Evolutionary conservation across 108 stramenopile species (phyloP), one percentile per base, ranked within the genome.

Genomic region (Pinguiococcus pyrenoidosus): DNA sequence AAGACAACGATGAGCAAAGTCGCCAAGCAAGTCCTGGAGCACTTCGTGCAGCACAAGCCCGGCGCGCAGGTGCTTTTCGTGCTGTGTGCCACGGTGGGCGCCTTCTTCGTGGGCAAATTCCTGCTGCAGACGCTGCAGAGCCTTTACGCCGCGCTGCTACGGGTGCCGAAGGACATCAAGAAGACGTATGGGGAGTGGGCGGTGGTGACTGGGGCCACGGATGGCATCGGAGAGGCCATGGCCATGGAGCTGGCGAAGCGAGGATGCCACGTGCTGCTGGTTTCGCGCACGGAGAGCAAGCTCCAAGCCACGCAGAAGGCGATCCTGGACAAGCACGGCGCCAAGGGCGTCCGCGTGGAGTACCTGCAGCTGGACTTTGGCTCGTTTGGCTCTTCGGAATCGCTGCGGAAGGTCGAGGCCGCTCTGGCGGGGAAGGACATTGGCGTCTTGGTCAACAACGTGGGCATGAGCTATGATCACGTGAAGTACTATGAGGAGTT

Each of bases 201-300:
- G 8, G 89, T 96, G 5, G 74, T 99, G 29, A 99, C 97, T 14
- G 97, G 97, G 18, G 97, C 92, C 8, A 99, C 92, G 32, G 94
- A 96, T 59, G 97, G 97, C 25, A 99, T 99, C 48, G 97, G 97
- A 33, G 89, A 90, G 63, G 97, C 91, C 10, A 84, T 90, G 54
- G 85, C 89, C 0, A 64, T 91, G 25, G 82, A 88, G 36, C 69
- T 99, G 18, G 92, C 94, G 2, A 84, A 86, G 64, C 74, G 85
- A 44, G 97, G 97, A 39, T 74, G 92, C 71, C 92, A 76, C 46
- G 62, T 99, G 37, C 66, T 93, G 30, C 73, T 99, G 39, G 89
- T 99, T 58, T 85, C 86, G 28, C 77, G 97, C 24, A 96, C 90
- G 12, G 87, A 94, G 70, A 46, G 77, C 36, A 94, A 90, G 66